phyloP scores from a whole-genome alignment of 331 rosid species.

The Malus hybrid region DNA sequence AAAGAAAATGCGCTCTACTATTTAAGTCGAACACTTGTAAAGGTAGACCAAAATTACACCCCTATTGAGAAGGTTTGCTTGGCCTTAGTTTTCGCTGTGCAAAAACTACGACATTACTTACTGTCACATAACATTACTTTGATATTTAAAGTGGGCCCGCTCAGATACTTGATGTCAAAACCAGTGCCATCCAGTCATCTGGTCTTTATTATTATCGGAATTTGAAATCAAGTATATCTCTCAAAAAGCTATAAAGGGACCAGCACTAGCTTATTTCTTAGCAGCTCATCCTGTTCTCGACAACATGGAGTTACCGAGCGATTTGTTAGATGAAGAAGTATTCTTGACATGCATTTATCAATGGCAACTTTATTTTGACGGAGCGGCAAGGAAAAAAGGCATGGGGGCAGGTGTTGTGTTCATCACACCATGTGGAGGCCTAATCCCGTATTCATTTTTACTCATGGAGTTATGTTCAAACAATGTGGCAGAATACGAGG shows the following conservation, averaged over 20 bases:
- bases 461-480: not conserved
- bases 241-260: not conserved
- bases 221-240: not conserved
- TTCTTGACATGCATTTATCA: not conserved
- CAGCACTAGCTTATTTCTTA: not conserved
- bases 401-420: not conserved
- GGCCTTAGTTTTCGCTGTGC: too few species aligned
- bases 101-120: too few species aligned
- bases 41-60: not conserved
- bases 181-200: not conserved
- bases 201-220: not conserved
- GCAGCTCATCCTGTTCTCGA: not conserved
- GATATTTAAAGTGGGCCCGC: not conserved
- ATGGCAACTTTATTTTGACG: not conserved
- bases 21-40: not conserved
- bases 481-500: not conserved
- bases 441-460: not conserved
- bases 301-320: not conserved
- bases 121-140: too few species aligned
- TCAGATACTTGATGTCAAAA: not conserved
- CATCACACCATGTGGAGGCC: not conserved
- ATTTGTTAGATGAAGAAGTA: not conserved
- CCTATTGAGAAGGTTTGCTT: not conserved
- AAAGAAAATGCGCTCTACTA: not conserved
- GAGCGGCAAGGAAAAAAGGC: not conserved